Base-by-base conservation (phyloP, 1,139 yeast genomes). In the Dujonia santamariae region DNA sequence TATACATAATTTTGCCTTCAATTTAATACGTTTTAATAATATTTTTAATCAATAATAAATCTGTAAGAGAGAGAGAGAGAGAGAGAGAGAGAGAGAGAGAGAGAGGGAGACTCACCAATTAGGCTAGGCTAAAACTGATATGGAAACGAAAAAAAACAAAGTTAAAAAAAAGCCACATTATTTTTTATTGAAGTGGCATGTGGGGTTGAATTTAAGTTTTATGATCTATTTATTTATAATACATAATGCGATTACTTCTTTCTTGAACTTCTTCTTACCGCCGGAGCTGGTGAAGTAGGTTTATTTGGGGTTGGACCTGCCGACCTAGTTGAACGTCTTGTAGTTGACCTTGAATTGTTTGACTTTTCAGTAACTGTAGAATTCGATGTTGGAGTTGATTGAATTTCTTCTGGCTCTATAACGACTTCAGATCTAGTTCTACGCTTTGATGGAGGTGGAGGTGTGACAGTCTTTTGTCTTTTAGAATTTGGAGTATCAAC, bases 341-440 rank as follows among this genome's bases (percentile, higher is more conserved):
- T 48, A 14, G 32, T 37, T 11, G 44, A 42, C 30, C 42, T 40
- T 3, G 41, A n/a, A n/a, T n/a, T n/a, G n/a, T n/a, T n/a, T n/a
- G n/a, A n/a, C n/a, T n/a, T 21, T 13, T 34, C 35, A 6, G 33
- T 30, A 19, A 19, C 13, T 19, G 26, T 18, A 34, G 11, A 21
- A 22, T 26, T 24, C 37, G 41, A 9, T 30, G 37, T 13, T 34
- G 43, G 4, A 35, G 37, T 21, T 41, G 44, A 23, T 22, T n/a
- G 30, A 19, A 33, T 35, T 15, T 36, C 41, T 8, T 40, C 39
- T 13, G 26, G 26, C 15, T 25, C 34, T 11, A 24, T 32, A 12
- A 19, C 51, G 17, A 50, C 50, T 25, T 56, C 65, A 1, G 64
- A 59, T 26, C 53, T 49, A 16, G 59, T 59, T 38, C 53, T 40